These are phyloP conservation scores for Beauveria rudraprayagi DNA, from an alignment of 2,329 filamentous ascomycete species.

Conservation along the genomic window DNA sequence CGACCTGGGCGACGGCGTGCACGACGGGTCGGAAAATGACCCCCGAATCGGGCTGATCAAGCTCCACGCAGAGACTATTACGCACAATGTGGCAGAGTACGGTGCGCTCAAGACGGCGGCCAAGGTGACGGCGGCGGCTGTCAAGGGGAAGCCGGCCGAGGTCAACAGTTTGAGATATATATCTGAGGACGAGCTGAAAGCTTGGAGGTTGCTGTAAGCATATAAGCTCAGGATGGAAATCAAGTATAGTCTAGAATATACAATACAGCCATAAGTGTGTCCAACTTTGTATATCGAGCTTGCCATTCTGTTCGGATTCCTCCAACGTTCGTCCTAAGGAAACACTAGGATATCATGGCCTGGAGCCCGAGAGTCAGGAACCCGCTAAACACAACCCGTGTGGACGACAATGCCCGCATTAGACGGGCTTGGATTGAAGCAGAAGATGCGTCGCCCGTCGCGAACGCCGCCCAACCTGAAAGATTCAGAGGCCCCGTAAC, in stretches of 20 bases:
- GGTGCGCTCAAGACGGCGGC: constrained; percentile 55
- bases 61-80: constrained; percentile 63
- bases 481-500: constrained; percentile 69
- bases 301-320: neutral
- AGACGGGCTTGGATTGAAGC: constrained; percentile 2
- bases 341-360: constrained; percentile 12
- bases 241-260: neutral
- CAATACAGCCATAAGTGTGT: neutral
- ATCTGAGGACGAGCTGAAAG: constrained; percentile 53
- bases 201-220: constrained; percentile 38
- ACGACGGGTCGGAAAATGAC: constrained; percentile 75
- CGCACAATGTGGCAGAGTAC: constrained; percentile 59
- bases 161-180: constrained; percentile 74
- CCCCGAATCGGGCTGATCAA: constrained; percentile 76
- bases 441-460: constrained; percentile 8
- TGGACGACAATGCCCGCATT: constrained; percentile 24
- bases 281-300: neutral
- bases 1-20: constrained; percentile 72
- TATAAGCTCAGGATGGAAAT: neutral
- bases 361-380: constrained; percentile 14
- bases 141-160: constrained; percentile 62
- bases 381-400: constrained; percentile 19
- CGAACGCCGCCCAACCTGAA: constrained; percentile 48
- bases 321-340: constrained; percentile 16
- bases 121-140: constrained; percentile 67